Base-by-base conservation (phyloP, 345 rosid genomes). In the Citrus maxima region DNA sequence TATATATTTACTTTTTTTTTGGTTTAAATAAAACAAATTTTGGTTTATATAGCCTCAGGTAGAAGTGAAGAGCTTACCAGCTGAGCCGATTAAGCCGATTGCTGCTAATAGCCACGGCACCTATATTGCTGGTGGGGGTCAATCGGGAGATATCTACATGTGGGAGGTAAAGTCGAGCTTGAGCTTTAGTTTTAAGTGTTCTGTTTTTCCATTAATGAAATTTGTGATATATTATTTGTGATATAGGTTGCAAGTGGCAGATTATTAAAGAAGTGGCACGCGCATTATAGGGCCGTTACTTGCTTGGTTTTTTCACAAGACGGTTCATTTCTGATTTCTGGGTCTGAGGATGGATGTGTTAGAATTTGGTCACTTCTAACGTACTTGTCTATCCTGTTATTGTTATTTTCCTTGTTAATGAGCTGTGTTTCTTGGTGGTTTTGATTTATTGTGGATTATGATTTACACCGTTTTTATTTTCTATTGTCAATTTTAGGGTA, bases 261-360 rank as follows among this genome's bases (percentile, higher is more conserved):
- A 77, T 81, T 94, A 75, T 91, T 95, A 72, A 87, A 84, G 88
- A 93, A 88, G 83, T 94, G 97, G 95, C 95, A 85, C 27, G 99
- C 88, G 25, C 99, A 96, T 83, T 89, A 85, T 34, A 87, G 92
- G 73, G 80, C 81, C 5, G 90, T 96, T 18, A 94, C 97, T 38
- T 91, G 95, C 82, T 82, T 94, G 85, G 88, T 86, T 28, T 90
- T 93, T 81, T 92, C 92, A 0, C 90, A 90, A 35, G 99, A 95
- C 72, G 89, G 88, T 74, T 92, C 98, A 0, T 85, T 92, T 61
- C 65, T 95, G 73, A 74, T 95, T 73, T 95, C 99, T 37, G 97
- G 99, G 56, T 90, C 98, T 1, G 90, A 90, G 83, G 94, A 94
- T 75, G 92, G 97, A 74, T 83, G 89, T 51, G 85, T 96, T 79